A percentile compares a stretch with the other conserved stretches of the same genome.
Conservation (phyloP, 805 yeast species). For the Teunomyces atbi region DNA sequence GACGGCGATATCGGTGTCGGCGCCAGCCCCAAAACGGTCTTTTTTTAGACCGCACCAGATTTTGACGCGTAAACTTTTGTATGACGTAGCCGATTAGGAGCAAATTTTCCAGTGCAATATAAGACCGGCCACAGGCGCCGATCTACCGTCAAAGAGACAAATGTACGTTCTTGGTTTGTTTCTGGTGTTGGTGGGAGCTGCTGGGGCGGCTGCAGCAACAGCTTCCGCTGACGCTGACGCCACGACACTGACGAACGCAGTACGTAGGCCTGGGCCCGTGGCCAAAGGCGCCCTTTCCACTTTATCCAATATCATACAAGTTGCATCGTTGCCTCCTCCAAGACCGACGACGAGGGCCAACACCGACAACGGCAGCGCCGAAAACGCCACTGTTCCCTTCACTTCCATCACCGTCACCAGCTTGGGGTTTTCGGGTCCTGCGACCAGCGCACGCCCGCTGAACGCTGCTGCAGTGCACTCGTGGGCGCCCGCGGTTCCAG, state of each 20-base stretch:
- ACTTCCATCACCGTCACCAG: not conserved
- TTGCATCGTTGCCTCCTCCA: not conserved
- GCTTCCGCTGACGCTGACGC: not conserved
- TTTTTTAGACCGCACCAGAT: not conserved
- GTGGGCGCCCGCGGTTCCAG: not conserved
- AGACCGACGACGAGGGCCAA: too few species aligned
- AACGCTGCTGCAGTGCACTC: not conserved
- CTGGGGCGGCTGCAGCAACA: not conserved
- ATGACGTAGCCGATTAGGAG: not conserved
- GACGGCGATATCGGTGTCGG: too few species aligned
- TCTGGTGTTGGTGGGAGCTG: not conserved
- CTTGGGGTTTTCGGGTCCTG: not conserved
- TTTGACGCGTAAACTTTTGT: not conserved
- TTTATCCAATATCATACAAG: not conserved
- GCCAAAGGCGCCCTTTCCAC: not conserved
- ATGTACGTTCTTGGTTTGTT: not conserved
- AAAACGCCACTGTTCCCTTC: not conserved
- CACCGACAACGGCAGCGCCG: not conserved
- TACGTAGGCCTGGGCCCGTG: not conserved
- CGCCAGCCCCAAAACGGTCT: too few species aligned
- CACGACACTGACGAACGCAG: not conserved
- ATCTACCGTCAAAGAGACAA: not conserved
- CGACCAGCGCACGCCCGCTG: not conserved
- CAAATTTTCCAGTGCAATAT: not conserved
- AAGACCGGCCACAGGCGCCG: too few species aligned